phyloP scores from a whole-genome alignment of 495 filamentous ascomycete genomes.

The Penicillium herquei region DNA sequence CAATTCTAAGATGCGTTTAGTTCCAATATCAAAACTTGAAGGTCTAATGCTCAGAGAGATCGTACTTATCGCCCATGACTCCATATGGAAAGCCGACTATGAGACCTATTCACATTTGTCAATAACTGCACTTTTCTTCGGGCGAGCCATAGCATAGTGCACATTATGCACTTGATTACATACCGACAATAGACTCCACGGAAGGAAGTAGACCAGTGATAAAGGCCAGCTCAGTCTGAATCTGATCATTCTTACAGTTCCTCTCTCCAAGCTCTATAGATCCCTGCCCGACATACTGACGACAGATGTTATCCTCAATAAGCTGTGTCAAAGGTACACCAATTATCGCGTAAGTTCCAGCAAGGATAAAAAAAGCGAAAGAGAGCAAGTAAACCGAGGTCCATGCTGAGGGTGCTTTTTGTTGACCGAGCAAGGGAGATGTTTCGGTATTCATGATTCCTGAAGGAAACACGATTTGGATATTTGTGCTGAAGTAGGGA shows the following conservation, averaged over 20 bases:
- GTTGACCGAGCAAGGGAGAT: neutral
- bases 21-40: neutral
- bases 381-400: neutral
- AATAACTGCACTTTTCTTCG: neutral
- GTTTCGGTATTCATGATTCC: neutral
- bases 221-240: neutral
- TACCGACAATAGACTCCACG: neutral
- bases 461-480: neutral
- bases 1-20: neutral
- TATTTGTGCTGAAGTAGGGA: neutral
- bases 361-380: neutral
- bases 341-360: neutral
- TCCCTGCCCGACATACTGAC: neutral
- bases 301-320: conserved; percentile 1
- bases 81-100: neutral
- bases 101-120: neutral
- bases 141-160: neutral
- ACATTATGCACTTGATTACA: neutral
- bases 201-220: neutral
- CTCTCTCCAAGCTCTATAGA: neutral
- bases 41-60: no score
- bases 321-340: neutral
- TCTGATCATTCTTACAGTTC: neutral
- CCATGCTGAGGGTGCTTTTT: neutral
- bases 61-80: neutral